Evolutionary conservation across 148 eudicot genomes (phyloP).

Genomic region (Polygonum aviculare): DNA sequence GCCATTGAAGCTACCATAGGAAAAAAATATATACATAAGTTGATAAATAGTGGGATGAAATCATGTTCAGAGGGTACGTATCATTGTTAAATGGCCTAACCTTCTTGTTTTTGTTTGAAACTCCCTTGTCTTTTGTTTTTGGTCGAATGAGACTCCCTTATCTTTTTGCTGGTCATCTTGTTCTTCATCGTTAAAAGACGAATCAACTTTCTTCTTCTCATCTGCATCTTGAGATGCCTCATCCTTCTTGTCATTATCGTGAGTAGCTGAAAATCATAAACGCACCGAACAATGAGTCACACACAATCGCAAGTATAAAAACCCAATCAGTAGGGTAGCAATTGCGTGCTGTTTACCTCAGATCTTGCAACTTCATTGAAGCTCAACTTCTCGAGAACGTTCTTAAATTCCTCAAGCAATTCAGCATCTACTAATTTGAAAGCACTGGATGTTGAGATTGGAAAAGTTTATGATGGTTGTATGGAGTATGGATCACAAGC

Average conservation of each 20-base stretch:
- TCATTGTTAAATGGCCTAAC: constrained; percentile 20
- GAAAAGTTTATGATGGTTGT: too few species aligned
- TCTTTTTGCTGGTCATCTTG: constrained; percentile 71
- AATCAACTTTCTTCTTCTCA: constrained; percentile 66
- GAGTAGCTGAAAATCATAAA: neutral
- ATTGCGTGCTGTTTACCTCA: constrained; percentile 38
- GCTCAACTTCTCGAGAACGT: constrained; percentile 69
- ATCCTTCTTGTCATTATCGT: constrained; percentile 70
- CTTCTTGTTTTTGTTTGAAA: constrained; percentile 95
- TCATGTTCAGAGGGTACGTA: neutral
- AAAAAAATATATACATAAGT: neutral
- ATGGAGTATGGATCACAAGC: too few species aligned
- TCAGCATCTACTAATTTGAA: constrained; percentile 57
- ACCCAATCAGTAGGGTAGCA: neutral
- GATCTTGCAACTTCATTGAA: constrained; percentile 42
- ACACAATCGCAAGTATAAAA: neutral
- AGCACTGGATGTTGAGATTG: too few species aligned
- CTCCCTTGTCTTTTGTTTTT: neutral
- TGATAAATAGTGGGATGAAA: neutral
- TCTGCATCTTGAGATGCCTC: constrained; percentile 43
- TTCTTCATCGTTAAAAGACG: constrained; percentile 94
- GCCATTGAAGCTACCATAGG: constrained; percentile 65
- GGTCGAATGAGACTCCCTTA: constrained; percentile 24
- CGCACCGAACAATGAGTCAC: neutral
- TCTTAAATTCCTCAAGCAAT: constrained; percentile 56